Base-by-base conservation (phyloP, 805 yeast genomes). In the Saccharomycopsis schoenii region DNA sequence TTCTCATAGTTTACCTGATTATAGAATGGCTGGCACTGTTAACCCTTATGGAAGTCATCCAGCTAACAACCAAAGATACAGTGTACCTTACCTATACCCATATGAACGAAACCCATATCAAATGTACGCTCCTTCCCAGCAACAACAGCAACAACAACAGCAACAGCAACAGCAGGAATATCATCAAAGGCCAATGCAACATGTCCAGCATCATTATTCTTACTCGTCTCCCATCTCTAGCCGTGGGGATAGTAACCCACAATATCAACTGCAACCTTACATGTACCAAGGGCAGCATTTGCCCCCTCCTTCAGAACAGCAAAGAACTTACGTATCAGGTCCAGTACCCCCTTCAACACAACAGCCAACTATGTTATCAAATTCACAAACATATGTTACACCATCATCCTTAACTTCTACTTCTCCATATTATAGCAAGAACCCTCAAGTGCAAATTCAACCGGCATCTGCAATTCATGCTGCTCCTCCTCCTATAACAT, bases 401-500 rank as follows among this genome's bases (percentile, higher is more conserved):
- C 58, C 69, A 52, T 64, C 66, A 42, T 58, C 61, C 42, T 24
- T 58, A 19, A 51, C 57, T 50, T 70, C 70, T 56, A 69, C 70
- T 56, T 70, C 72, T n/a, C 75, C 75, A 10, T 17, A 21, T 11
- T 36, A n/a, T n/a, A 17, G 29, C 5, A 37, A 17, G 25, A 37
- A 58, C 21, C 57, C 37, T 37, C 19, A 19, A 55, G 34, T 25
- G 4, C 51, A 56, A 70, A 67, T 1, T 66, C 66, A 29, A 69
- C 66, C 41, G 21, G 58, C 14, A 71, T 12, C 67, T 21, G 64
- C 69, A 47, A 66, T 68, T 1, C 65, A 64, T 37, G 66, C 69
- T 42, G 65, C 70, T 63, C 61, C 68, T 2, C 62, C 70, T 12
- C 67, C 68, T 10, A 64, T 25, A 68, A 68, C 55, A 14, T 66